Percentiles rank a stretch among this genome's conserved stretches.
These are phyloP conservation scores for Camptophora hylomeconis DNA, from an alignment of 2,329 filamentous ascomycete species.

Conservation along the genomic window DNA sequence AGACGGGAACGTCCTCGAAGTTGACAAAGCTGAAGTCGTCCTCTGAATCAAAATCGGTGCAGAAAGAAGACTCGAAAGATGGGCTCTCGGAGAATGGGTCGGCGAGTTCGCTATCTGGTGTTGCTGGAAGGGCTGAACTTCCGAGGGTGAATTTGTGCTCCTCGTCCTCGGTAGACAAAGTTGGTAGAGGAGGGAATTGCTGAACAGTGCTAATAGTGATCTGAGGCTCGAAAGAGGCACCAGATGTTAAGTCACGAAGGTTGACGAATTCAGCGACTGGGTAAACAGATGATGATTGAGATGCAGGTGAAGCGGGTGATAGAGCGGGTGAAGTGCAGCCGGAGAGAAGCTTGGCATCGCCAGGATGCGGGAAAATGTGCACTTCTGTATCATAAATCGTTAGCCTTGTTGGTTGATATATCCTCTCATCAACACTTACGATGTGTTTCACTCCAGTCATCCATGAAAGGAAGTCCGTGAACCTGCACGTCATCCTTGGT, in stretches of 20 bases:
- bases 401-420: slow-evolving; percentile 3
- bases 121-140: slow-evolving; percentile 27
- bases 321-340: slow-evolving; percentile 15
- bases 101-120: slow-evolving; percentile 25
- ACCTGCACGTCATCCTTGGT: slow-evolving; percentile 16
- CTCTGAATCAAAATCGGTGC: slow-evolving; percentile 66
- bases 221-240: slow-evolving; percentile 31
- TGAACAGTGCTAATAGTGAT: slow-evolving; percentile 27
- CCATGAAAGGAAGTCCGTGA: slow-evolving; percentile 9
- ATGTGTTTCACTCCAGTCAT: slow-evolving; percentile 15
- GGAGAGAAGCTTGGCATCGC: slow-evolving; percentile 17
- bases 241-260: slow-evolving; percentile 74
- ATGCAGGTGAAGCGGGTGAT: slow-evolving; percentile 14
- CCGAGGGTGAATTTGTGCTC: slow-evolving; percentile 41
- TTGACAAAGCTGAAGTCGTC: slow-evolving; percentile 76
- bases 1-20: slow-evolving; percentile 50
- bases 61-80: slow-evolving; percentile 68
- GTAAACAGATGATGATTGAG: slow-evolving; percentile 39
- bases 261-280: slow-evolving; percentile 74
- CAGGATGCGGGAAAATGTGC: slow-evolving; percentile 18
- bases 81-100: slow-evolving; percentile 32
- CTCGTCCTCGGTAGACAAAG: slow-evolving; percentile 51
- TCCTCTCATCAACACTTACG: slow-evolving; percentile 11
- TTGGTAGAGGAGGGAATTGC: slow-evolving; percentile 49
- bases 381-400: slow-evolving; percentile 12